A percentile compares a stretch with the other conserved stretches of the same genome.
Evolutionary conservation across 1,139 yeast species (phyloP).

Genomic region (Pichia sp.): DNA sequence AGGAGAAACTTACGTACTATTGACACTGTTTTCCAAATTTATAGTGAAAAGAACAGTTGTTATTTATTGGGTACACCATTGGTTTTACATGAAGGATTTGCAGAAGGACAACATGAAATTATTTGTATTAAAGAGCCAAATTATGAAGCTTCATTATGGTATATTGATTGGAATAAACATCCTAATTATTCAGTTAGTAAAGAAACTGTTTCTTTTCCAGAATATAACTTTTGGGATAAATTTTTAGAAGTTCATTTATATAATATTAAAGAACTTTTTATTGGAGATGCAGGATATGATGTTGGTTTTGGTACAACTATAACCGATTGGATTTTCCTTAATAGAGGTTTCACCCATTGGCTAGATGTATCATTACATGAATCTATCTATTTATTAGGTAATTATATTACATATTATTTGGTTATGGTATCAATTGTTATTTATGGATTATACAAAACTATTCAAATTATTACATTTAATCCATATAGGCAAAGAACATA

Average conservation of each 20-base stretch:
- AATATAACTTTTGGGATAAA: constrained; percentile 35
- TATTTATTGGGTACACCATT: constrained; percentile 55
- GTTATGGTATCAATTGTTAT: constrained; percentile 18
- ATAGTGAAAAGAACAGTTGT: constrained; percentile 58
- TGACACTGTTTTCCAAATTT: constrained; percentile 51
- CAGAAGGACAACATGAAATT: constrained; percentile 65
- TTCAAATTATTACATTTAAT: constrained; percentile 19
- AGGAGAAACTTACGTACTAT: constrained; percentile 41
- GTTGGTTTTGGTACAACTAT: neutral
- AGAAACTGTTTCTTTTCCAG: constrained; percentile 26
- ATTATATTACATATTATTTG: constrained; percentile 47
- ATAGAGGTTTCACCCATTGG: constrained; percentile 51
- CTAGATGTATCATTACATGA: constrained; percentile 31
- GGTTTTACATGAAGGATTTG: constrained; percentile 61
- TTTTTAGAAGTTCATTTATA: constrained; percentile 33
- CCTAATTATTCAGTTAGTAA: constrained; percentile 33
- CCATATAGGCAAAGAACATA: constrained; percentile 16
- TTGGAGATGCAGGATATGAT: constrained; percentile 9
- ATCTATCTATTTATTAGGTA: constrained; percentile 49
- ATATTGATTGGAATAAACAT: constrained; percentile 55
- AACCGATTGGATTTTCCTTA: constrained; percentile 48
- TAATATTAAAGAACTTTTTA: constrained; percentile 4
- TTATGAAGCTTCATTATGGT: constrained; percentile 55
- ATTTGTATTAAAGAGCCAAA: constrained; percentile 65
- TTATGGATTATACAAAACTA: constrained; percentile 2